These are phyloP conservation scores for Pittosporum tobira DNA, from an alignment of 129 eudicot species.

Conservation along the genomic window DNA sequence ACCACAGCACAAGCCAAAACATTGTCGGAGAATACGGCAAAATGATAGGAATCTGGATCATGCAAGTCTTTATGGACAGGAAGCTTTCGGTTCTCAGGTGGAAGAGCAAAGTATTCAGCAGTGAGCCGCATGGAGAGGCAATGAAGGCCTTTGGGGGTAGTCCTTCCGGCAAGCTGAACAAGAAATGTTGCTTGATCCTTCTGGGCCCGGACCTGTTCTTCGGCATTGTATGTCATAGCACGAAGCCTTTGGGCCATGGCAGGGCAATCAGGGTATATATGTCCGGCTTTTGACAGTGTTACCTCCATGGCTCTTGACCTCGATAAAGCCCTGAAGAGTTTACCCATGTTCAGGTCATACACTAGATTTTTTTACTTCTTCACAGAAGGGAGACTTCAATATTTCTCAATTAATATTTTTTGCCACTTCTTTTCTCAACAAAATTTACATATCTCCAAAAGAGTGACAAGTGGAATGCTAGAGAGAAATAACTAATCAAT, in stretches of 20 bases:
- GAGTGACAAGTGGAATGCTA: neutral
- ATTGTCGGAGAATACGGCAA: conserved; percentile 82
- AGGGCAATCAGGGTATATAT: conserved; percentile 44
- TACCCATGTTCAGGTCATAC: neutral
- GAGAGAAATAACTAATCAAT: conserved; percentile 2
- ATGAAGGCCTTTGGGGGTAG: conserved; percentile 61
- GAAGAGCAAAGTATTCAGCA: conserved; percentile 36
- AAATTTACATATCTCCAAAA: neutral
- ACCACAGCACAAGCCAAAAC: conserved; percentile 84
- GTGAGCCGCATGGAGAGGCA: conserved; percentile 68
- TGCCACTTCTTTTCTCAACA: too few species aligned
- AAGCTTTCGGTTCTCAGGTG: conserved; percentile 32
- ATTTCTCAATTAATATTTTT: too few species aligned
- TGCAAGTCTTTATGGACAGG: conserved; percentile 38
- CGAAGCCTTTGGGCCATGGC: conserved; percentile 50
- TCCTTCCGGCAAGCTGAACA: conserved; percentile 49
- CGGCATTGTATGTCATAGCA: conserved; percentile 54
- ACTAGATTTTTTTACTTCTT: neutral
- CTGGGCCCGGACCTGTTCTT: conserved; percentile 37
- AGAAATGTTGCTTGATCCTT: conserved; percentile 38
- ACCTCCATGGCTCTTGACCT: conserved; percentile 48
- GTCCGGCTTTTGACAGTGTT: conserved; percentile 41
- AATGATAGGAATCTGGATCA: conserved; percentile 47
- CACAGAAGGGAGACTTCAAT: too few species aligned
- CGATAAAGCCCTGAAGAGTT: conserved; percentile 36